Evolutionary conservation across 495 filamentous ascomycete genomes (phyloP).

Genomic region (Niebla homalea): DNA sequence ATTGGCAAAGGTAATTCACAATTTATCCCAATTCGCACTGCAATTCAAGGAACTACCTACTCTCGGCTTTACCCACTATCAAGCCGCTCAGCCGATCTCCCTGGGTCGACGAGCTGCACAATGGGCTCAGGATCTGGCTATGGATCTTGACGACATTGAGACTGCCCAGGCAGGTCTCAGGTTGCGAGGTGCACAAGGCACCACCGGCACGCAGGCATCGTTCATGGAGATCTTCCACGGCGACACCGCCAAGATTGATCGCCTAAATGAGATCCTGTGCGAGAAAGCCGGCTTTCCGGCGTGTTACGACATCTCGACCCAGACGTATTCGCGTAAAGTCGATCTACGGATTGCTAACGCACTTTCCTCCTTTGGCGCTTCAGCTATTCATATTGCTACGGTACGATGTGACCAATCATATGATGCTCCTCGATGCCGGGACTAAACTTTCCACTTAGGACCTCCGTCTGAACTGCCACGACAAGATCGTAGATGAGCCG

Average conservation of each 20-base stretch:
- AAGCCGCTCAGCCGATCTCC: slow-evolving; percentile 62
- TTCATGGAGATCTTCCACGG: slow-evolving; percentile 75
- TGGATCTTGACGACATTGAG: slow-evolving; percentile 77
- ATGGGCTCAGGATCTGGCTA: slow-evolving; percentile 80
- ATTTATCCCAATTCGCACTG: slow-evolving; percentile 62
- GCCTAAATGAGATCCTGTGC: slow-evolving; percentile 59
- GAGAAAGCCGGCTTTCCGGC: slow-evolving; percentile 71
- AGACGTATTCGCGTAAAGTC: slow-evolving; percentile 78
- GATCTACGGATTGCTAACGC: slow-evolving; percentile 72
- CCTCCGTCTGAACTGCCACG: no score
- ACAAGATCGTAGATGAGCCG: no score
- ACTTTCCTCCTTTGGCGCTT: slow-evolving; percentile 69
- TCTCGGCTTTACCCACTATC: slow-evolving; percentile 79
- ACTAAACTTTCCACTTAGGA: no score
- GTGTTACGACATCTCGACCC: slow-evolving; percentile 60
- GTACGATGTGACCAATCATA: slow-evolving; percentile 42
- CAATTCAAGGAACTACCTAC: slow-evolving; percentile 52
- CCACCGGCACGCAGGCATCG: slow-evolving; percentile 65
- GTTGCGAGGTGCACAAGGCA: slow-evolving; percentile 77
- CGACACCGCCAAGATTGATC: slow-evolving; percentile 64
- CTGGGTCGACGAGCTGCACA: slow-evolving; percentile 68
- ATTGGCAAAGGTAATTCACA: slow-evolving; percentile 71
- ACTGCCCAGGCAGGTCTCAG: slow-evolving; percentile 56
- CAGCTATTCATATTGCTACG: slow-evolving; percentile 38
- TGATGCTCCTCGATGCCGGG: no score